Base-by-base conservation (phyloP, 2,329 filamentous ascomycete genomes). In the Dothideomycetes sp. region DNA sequence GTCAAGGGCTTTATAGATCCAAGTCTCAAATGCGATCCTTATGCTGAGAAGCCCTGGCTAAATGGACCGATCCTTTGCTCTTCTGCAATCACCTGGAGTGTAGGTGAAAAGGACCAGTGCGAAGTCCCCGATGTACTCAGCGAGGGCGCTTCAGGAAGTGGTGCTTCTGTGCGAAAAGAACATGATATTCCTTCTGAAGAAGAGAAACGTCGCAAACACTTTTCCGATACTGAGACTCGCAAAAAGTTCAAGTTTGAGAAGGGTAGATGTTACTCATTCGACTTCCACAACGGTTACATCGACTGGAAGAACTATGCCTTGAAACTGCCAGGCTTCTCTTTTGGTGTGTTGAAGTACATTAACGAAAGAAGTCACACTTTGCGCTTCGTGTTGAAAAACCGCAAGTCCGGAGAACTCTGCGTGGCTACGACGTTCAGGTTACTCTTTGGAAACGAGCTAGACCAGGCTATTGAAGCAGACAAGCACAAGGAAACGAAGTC, bases 1-100 rank as follows among this genome's bases (percentile, higher is more conserved):
- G 84, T 94, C 19, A 84, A 84, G 53, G 89, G 84, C 78, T 84
- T 80, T 67, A 82, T 96, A 33, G 91, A 98, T 57, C 88, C 89
- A 0, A 85, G 86, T 0, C 65, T 98, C 1, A 82, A 91, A 3
- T 89, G 88, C 13, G 88, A 98, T 58, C 80, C 84, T 0, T 89
- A 94, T 51, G 84, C 84, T 2, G 88, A 96, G 55, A 70, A 74
- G 52, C 91, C 89, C 1, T 87, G 86, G 57, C 63, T 96, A 2
- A 95, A 91, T 54, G 89, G 89, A 0, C 80, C 85, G 0, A 19
- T 31, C 0, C n/a, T 42, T 5, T 42, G 40, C 27, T 34, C 31
- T 1, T 15, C 31, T n/a, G 40, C 40, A 10, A 36, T 42, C 13
- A 42, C 40, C 12, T 42, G 36, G 34, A 24, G 33, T n/a, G 41